phyloP scores from a whole-genome alignment of 176 grass and related monocot genomes.

The Oryza australiensis region DNA sequence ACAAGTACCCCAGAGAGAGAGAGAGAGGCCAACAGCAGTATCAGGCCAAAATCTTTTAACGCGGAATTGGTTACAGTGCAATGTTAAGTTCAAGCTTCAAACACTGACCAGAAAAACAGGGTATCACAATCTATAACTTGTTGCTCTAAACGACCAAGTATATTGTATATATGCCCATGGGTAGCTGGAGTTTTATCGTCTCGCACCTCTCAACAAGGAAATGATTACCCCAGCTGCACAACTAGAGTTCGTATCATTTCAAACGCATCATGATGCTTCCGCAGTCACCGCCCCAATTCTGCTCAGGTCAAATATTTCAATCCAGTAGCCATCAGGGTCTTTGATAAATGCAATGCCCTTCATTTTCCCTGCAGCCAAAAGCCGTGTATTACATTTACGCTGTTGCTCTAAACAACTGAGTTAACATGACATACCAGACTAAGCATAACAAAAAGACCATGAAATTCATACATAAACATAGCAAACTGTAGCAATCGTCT shows the following conservation, averaged over 20 bases:
- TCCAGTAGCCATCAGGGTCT: slow-evolving; percentile 98
- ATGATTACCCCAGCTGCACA: neutral
- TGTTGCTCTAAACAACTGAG: neutral
- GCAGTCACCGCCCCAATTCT: slow-evolving; percentile 55
- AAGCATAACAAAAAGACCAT: slow-evolving; percentile 9
- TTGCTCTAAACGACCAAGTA: neutral
- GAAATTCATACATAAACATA: neutral
- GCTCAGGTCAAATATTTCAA: slow-evolving; percentile 90
- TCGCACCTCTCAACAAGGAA: neutral
- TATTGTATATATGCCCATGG: neutral
- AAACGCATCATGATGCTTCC: slow-evolving; percentile 46
- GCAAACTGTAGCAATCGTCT: too few species aligned
- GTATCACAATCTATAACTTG: neutral
- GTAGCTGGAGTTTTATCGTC: neutral
- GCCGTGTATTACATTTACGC: neutral
- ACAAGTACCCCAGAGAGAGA: too few species aligned
- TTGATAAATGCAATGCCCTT: slow-evolving; percentile 98
- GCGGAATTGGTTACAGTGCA: neutral
- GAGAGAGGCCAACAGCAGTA: neutral
- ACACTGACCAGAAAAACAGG: neutral
- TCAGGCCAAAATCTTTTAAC: neutral
- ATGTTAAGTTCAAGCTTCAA: neutral
- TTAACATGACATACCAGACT: neutral
- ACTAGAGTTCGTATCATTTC: neutral
- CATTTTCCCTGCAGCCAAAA: slow-evolving; percentile 71